Conservation (phyloP, 2,329 filamentous ascomycete genomes). For the Aspergillus clavatus region DNA sequence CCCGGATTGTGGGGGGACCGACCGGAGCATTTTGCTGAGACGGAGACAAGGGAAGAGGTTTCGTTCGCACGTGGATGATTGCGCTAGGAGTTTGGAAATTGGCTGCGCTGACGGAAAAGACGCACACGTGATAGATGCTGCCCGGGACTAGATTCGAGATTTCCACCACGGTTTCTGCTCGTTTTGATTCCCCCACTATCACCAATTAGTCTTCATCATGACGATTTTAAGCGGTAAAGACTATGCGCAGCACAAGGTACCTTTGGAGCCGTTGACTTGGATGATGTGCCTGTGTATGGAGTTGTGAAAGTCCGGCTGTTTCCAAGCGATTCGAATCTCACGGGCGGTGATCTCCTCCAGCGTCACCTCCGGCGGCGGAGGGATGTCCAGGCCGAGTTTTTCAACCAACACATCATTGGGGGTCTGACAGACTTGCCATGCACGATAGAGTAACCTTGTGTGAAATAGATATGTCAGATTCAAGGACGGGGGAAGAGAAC, state of each 20-base stretch:
- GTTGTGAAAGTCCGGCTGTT: constrained; percentile 60
- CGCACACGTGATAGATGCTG: constrained; percentile 88
- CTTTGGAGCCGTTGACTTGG: constrained; percentile 87
- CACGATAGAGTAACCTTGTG: constrained; percentile 73
- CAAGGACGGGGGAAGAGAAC: neutral
- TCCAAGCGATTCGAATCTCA: constrained; percentile 88
- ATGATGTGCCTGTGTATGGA: constrained; percentile 83
- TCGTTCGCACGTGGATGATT: constrained; percentile 76
- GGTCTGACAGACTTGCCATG: constrained; percentile 83
- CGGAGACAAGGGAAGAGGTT: constrained; percentile 45
- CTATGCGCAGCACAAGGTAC: constrained; percentile 44
- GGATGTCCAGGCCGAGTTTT: constrained; percentile 90
- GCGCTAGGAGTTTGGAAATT: constrained; percentile 89
- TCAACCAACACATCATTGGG: constrained; percentile 86
- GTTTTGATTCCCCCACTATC: constrained; percentile 76
- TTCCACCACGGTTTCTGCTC: constrained; percentile 79
- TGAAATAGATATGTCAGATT: constrained; percentile 2
- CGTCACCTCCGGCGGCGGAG: constrained; percentile 80
- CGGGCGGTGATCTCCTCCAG: constrained; percentile 84
- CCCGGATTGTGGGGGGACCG: constrained; percentile 45
- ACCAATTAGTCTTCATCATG: constrained; percentile 13
- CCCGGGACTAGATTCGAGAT: constrained; percentile 82
- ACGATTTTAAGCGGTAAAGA: constrained; percentile 1
- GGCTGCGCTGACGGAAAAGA: constrained; percentile 83
- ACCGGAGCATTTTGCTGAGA: constrained; percentile 32